Evolutionary conservation across 2,329 filamentous ascomycete genomes (phyloP).

Genomic region (Calonectria crousiana): DNA sequence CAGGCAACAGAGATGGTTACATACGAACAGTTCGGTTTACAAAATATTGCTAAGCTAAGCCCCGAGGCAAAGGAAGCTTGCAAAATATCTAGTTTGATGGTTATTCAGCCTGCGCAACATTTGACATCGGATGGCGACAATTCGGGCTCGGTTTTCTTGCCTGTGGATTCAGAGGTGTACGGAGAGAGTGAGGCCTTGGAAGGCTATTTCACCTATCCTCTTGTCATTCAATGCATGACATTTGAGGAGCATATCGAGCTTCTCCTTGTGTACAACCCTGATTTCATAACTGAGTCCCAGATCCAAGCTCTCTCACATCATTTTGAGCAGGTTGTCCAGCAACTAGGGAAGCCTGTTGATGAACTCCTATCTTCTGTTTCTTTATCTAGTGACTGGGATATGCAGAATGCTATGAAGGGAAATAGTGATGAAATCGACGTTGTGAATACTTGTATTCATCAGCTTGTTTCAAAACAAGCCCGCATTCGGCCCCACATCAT

Average conservation of each 20-base stretch:
- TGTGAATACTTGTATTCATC: background rate
- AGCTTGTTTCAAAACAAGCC: slow-evolving; percentile 13
- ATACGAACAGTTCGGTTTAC: slow-evolving; percentile 30
- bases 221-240: slow-evolving; percentile 27
- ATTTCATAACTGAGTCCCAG: slow-evolving; percentile 23
- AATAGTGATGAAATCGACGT: background rate
- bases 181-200: slow-evolving; percentile 13
- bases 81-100: slow-evolving; percentile 19
- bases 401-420: background rate
- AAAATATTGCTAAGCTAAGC: slow-evolving; percentile 33
- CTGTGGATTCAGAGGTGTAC: background rate
- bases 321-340: slow-evolving; percentile 1
- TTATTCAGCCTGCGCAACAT: slow-evolving; percentile 20
- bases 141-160: background rate
- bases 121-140: background rate
- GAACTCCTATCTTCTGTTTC: background rate
- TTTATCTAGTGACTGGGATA: background rate
- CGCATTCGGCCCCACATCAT: slow-evolving; percentile 12
- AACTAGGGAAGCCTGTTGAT: background rate
- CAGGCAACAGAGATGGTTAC: slow-evolving; percentile 26
- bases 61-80: slow-evolving; percentile 9
- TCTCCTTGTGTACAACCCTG: slow-evolving; percentile 6
- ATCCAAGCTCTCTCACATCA: background rate
- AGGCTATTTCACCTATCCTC: slow-evolving; percentile 40
- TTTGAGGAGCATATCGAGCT: slow-evolving; percentile 27